Evolutionary conservation across 495 filamentous ascomycete genomes (phyloP), one percentile per base, ranked within the genome.

Genomic region (Aspergillus diversus): DNA sequence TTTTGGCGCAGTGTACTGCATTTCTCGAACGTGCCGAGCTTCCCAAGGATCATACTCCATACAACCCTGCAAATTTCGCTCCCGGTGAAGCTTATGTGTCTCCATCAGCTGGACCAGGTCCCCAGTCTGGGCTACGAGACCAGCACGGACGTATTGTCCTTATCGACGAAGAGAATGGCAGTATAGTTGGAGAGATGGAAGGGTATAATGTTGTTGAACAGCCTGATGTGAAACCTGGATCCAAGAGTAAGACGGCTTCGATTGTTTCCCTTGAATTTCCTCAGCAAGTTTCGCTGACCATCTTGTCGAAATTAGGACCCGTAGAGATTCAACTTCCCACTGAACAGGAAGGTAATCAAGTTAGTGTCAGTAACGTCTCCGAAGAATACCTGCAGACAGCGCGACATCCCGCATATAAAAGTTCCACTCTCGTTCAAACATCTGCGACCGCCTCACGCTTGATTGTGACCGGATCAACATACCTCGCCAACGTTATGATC

Each of bases 151-250:
- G 67, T 69, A 94, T 99, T 61, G 95, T 98, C n/a, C 81, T 99
- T 4, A 80, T 98, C 33, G 92, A 99, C 61, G 95, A 99, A 69
- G 94, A 98, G 64, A 88, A 99, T 81, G 95, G 92, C 53, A 94
- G 90, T 72, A 90, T 98, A 5, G 92, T 99, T 16, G 96, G 95
- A 33, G 95, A 97, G 71, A 81, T 99, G 61, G 91, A 94, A 48
- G 91, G 89, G 7, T 94, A 92, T 68, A 78, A 93, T 50, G 80
- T 97, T 33, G 82, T 93, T 17, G 95, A 95, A 66, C 84, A 89
- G 61, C 77, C 84, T 46, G 82, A 81, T 52, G 81, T 99, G 56
- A 84, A 89, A 65, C 86, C 87, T 32, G 95, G 95, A 37, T 94
- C 90, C 27, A 97, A 99, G 79, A 89, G 93, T 96, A 77, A 63